Conservation (phyloP, 345 rosid genomes). For the Pugionium cornutum region DNA sequence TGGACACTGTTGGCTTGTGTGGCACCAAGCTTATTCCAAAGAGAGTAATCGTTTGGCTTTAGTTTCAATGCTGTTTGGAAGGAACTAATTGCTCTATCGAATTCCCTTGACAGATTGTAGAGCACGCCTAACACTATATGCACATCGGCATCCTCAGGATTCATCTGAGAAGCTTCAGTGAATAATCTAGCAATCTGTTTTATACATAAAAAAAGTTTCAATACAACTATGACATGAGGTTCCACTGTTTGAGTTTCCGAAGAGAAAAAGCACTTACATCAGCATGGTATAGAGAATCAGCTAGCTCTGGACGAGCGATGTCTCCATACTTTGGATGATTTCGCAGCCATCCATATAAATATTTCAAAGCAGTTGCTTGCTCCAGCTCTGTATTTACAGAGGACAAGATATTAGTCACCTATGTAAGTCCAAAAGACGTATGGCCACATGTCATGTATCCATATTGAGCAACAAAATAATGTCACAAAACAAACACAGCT, state of each 20-base stretch:
- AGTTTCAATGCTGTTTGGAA: conserved; percentile 83
- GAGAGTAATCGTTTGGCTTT: conserved; percentile 95
- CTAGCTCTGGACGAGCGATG: conserved; percentile 64
- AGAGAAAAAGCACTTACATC: conserved; percentile 62
- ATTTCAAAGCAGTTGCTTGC: conserved; percentile 91
- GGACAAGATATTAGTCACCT: conserved; percentile 28
- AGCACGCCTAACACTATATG: conserved; percentile 94
- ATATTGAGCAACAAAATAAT: conserved; percentile 20
- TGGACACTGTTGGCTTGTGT: conserved; percentile 99
- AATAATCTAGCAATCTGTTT: conserved; percentile 72
- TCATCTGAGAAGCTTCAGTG: conserved; percentile 80
- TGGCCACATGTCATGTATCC: neutral
- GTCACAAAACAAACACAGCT: conserved; percentile 24
- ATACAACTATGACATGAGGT: conserved; percentile 14
- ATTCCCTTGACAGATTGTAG: conserved; percentile 88
- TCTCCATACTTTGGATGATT: conserved; percentile 85
- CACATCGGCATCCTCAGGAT: conserved; percentile 98
- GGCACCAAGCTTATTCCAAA: conserved; percentile 99
- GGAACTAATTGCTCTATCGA: conserved; percentile 81
- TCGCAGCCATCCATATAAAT: conserved; percentile 85
- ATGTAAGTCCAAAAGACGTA: neutral
- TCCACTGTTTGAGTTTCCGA: conserved; percentile 12
- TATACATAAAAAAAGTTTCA: conserved; percentile 16
- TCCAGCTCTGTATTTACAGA: conserved; percentile 71
- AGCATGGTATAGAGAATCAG: conserved; percentile 71